A percentile compares a stretch with the other conserved stretches of the same genome.
Conservation (phyloP, 371 early-diverging fungal species). For the Funneliformis caledonium region DNA sequence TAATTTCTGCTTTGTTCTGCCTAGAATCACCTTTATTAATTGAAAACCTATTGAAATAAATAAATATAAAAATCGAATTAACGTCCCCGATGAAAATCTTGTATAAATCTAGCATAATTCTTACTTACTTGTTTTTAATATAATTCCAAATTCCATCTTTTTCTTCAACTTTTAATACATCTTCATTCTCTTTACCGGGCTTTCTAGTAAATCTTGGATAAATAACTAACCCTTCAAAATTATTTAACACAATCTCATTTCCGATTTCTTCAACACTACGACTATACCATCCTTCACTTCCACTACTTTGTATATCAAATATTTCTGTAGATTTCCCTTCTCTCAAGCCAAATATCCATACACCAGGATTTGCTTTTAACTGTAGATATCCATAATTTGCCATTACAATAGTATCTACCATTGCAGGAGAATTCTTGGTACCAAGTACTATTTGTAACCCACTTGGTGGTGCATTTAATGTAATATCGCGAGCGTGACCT, state of each 20-base stretch:
- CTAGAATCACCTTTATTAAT: constrained; percentile 7
- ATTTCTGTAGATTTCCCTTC: constrained; percentile 81
- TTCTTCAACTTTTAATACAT: constrained; percentile 63
- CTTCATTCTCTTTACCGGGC: constrained; percentile 77
- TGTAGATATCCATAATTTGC: constrained; percentile 96
- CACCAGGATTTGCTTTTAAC: constrained; percentile 89
- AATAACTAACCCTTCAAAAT: constrained; percentile 84
- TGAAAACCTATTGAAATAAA: constrained; percentile 8
- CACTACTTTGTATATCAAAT: constrained; percentile 73
- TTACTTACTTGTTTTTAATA: constrained; percentile 57
- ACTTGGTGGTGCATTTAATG: constrained; percentile 73
- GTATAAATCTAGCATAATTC: constrained; percentile 11
- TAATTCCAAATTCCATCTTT: constrained; percentile 57
- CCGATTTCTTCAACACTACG: constrained; percentile 48
- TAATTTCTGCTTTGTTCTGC: constrained; percentile 68
- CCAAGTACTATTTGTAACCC: constrained; percentile 89
- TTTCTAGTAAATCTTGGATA: constrained; percentile 80
- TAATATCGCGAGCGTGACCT: constrained; percentile 82
- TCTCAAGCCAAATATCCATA: constrained; percentile 82
- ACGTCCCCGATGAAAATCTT: background rate
- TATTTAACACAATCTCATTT: constrained; percentile 59
- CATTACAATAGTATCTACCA: constrained; percentile 94
- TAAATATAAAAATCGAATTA: background rate
- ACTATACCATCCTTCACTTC: constrained; percentile 62
- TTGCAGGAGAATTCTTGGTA: constrained; percentile 55